These are phyloP conservation scores for Dryadomyces quercivorus DNA, from an alignment of 2,329 filamentous ascomycete species.

Conservation along the genomic window DNA sequence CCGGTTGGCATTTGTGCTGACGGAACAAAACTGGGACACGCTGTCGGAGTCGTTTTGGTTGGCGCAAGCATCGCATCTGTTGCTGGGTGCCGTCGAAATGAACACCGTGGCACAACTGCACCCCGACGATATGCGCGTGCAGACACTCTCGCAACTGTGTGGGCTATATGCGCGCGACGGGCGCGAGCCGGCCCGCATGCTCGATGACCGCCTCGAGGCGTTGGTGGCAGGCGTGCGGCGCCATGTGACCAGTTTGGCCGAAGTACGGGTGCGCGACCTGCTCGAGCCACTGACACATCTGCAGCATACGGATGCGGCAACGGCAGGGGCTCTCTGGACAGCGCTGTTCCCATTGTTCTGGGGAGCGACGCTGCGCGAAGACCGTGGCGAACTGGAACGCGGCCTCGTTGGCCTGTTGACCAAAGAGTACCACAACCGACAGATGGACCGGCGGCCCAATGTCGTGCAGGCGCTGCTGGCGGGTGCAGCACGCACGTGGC, in stretches of 20 bases:
- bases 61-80: conserved; percentile 82
- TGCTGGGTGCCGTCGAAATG: conserved; percentile 84
- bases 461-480: conserved; percentile 88
- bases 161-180: conserved; percentile 60
- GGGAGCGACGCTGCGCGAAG: conserved; percentile 78
- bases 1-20: conserved; percentile 77
- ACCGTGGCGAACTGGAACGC: conserved; percentile 80
- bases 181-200: conserved; percentile 52
- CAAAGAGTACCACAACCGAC: conserved; percentile 88
- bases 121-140: conserved; percentile 68
- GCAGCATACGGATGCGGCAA: conserved; percentile 73
- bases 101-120: conserved; percentile 69
- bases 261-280: conserved; percentile 78
- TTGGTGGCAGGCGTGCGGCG: conserved; percentile 67
- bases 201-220: conserved; percentile 70
- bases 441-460: conserved; percentile 90
- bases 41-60: conserved; percentile 94
- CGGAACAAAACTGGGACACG: conserved; percentile 93
- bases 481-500: conserved; percentile 71
- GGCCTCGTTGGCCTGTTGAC: conserved; percentile 83
- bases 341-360: conserved; percentile 86
- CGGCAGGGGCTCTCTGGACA: conserved; percentile 85
- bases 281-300: conserved; percentile 84
- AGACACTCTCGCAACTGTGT: conserved; percentile 62
- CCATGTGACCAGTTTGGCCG: conserved; percentile 74